Percentiles rank a stretch among this genome's conserved stretches.
Conservation (phyloP, 2,329 filamentous ascomycete genomes). For the Hymenoscyphus linearis region DNA sequence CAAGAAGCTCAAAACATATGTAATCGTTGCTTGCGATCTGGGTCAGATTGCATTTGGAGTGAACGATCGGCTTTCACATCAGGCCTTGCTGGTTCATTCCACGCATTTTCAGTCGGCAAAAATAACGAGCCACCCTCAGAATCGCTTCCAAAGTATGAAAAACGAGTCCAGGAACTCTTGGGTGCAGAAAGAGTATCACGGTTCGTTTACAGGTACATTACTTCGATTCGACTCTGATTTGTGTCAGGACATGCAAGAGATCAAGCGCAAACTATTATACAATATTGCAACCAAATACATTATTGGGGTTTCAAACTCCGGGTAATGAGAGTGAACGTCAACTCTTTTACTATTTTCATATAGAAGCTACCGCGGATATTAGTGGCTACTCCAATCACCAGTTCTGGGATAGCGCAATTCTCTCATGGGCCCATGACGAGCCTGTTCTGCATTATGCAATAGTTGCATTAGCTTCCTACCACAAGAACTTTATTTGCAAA, state of each 20-base stretch:
- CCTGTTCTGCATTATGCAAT: background rate
- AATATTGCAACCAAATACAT: background rate
- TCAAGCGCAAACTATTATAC: background rate
- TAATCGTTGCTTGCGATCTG: background rate
- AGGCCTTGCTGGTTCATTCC: background rate
- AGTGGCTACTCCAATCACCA: background rate
- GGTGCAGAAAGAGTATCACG: background rate
- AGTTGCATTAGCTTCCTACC: background rate
- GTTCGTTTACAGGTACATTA: background rate
- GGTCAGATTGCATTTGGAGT: background rate
- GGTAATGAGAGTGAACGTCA: background rate
- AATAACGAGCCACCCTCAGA: background rate
- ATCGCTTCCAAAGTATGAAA: background rate
- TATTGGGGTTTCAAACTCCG: background rate
- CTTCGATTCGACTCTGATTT: background rate
- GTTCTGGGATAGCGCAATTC: background rate
- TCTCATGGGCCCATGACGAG: background rate
- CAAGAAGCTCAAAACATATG: background rate
- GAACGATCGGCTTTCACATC: background rate
- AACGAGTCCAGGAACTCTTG: background rate
- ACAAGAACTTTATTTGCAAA: background rate
- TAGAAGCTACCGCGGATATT: background rate
- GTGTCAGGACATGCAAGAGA: background rate
- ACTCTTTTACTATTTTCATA: background rate
- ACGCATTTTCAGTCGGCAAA: background rate